These are phyloP conservation scores for Xylariaceae sp. DNA, from an alignment of 2,329 filamentous ascomycete species.

Conservation along the genomic window DNA sequence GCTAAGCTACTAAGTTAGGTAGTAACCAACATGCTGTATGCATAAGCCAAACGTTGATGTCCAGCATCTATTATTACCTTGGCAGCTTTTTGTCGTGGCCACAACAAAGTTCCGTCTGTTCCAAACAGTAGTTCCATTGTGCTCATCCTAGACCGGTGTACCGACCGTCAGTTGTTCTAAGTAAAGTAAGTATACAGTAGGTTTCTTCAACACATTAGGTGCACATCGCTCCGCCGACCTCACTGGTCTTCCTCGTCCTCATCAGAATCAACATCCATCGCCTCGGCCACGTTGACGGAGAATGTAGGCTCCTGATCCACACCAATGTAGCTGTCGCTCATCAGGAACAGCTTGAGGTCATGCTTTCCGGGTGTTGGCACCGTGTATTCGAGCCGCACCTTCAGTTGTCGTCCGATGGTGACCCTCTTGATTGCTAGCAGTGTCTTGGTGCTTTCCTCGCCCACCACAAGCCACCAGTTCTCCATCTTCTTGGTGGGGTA, in stretches of 20 bases:
- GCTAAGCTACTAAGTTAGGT: too few relatives aligned
- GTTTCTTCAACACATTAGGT: slow-evolving; percentile 22
- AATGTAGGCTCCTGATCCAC: slow-evolving; percentile 95
- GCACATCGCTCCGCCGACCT: slow-evolving; percentile 24
- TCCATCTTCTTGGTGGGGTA: slow-evolving; percentile 89
- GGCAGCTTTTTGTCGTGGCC: background rate
- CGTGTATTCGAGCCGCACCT: slow-evolving; percentile 79
- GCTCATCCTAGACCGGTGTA: slow-evolving; percentile 9
- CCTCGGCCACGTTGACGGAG: slow-evolving; percentile 77
- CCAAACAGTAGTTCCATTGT: too few relatives aligned
- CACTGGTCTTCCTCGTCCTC: slow-evolving; percentile 69
- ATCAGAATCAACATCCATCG: slow-evolving; percentile 90
- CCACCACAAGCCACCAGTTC: slow-evolving; percentile 98
- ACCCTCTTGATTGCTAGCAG: slow-evolving; percentile 92
- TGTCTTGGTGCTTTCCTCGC: slow-evolving; percentile 82
- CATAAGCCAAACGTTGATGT: too few relatives aligned
- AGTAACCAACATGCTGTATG: too few relatives aligned
- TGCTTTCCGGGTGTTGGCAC: slow-evolving; percentile 80
- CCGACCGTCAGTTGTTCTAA: slow-evolving; percentile 9
- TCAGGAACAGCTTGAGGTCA: slow-evolving; percentile 84
- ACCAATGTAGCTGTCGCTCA: slow-evolving; percentile 95
- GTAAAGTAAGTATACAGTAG: slow-evolving; percentile 31
- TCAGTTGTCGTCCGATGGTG: slow-evolving; percentile 73
- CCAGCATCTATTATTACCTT: too few relatives aligned
- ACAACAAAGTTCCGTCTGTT: too few relatives aligned